Evolutionary conservation across 2,329 filamentous ascomycete species (phyloP), one percentile per base, ranked within the genome.

Genomic region (Alternaria postmessia): DNA sequence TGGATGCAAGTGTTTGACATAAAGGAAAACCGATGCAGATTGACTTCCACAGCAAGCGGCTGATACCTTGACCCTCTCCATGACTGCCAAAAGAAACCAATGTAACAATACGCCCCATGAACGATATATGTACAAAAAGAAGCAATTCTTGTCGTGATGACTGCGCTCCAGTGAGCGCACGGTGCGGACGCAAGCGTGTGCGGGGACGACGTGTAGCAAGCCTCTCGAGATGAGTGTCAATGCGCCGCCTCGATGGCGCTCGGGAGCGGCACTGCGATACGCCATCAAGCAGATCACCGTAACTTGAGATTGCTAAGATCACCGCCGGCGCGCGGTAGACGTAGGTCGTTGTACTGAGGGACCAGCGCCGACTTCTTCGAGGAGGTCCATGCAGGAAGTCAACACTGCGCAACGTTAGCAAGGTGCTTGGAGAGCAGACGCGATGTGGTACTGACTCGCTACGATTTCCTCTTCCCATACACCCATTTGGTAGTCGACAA

Each of bases 401-500:
- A 87, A 75, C 67, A 86, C 85, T 87, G 61, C 26, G 20, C 26
- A 64, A 59, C 57, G 51, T 70, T 62, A 68, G 66, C 44, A 32
- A 39, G 20, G 7, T 24, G 43, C 22, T 28, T 7, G 14, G 49
- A 38, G 20, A 5, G 39, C n/a, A 16, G 39, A 24, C 28, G 18
- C 47, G 32, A 44, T 41, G 47, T 39, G 36, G 42, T 28, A 85
- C 91, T 80, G 83, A 97, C 94, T 86, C 59, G 87, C 86, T 69
- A 95, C 87, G 69, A 98, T 97, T 74, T 92, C 89, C 75, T 98
- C 94, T 79, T 98, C 95, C 87, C 93, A 96, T 26, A 98, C 92
- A 8, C 95, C 95, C 81, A 97, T 96, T 73, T 98, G 91, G 77
- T 98, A 99, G 80, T 99, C 95, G 11, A 99, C 93, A 48, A 99